These are phyloP conservation scores for Centaurea solstitialis DNA, from an alignment of 129 eudicot genomes.

Conservation along the genomic window DNA sequence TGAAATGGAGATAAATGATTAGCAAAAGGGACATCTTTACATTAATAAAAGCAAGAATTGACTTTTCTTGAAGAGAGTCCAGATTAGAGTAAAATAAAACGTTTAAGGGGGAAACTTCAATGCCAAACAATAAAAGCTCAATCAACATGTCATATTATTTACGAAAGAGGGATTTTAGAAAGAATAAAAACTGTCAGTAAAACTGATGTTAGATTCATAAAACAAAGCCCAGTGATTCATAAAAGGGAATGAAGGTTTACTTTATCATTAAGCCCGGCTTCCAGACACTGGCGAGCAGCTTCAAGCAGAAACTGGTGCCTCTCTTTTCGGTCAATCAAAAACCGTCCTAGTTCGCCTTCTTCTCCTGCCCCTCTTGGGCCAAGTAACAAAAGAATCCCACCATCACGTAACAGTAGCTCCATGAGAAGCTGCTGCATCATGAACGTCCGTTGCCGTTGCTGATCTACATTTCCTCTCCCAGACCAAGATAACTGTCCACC, in stretches of 20 bases:
- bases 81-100: neutral
- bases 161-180: neutral
- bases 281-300: slow-evolving; percentile 93
- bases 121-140: neutral
- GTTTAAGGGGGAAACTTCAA: neutral
- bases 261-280: slow-evolving; percentile 85
- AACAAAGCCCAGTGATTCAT: neutral
- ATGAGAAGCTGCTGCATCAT: slow-evolving; percentile 86
- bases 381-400: slow-evolving; percentile 72
- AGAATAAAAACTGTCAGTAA: neutral
- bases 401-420: slow-evolving; percentile 71
- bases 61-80: neutral
- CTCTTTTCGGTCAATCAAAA: slow-evolving; percentile 57
- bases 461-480: slow-evolving; percentile 77
- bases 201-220: neutral
- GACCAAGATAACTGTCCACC: slow-evolving; percentile 89
- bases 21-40: neutral
- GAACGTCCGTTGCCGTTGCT: slow-evolving; percentile 80
- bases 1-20: slow-evolving; percentile 28
- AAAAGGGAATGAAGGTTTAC: slow-evolving; percentile 39
- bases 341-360: slow-evolving; percentile 79
- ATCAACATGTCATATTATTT: neutral
- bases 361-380: slow-evolving; percentile 92
- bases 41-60: slow-evolving; percentile 10
- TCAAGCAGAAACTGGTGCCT: slow-evolving; percentile 81